phyloP scores from a whole-genome alignment of 2,329 filamentous ascomycete genomes.

The Cryoendolithus antarcticus region DNA sequence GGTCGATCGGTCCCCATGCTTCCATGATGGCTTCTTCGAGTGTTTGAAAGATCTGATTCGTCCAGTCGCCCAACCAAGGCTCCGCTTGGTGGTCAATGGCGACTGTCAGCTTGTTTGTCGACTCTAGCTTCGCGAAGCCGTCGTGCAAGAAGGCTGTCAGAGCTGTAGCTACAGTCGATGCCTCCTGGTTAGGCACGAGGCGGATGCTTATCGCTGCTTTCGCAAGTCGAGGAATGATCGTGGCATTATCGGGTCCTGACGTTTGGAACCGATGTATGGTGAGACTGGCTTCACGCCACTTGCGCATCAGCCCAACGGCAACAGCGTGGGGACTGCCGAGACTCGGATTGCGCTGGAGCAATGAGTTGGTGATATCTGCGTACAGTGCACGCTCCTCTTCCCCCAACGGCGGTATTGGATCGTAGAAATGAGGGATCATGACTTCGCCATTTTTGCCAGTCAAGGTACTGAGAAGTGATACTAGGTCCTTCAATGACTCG shows the following conservation, averaged over 20 bases:
- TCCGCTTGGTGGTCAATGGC: conserved; percentile 88
- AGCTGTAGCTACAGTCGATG: conserved; percentile 58
- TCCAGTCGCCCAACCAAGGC: conserved; percentile 87
- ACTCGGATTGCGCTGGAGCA: conserved; percentile 59
- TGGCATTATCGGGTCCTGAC: conserved; percentile 76
- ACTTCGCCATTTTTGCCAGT: conserved; percentile 72
- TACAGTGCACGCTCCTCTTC: conserved; percentile 68
- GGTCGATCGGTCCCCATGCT: conserved; percentile 58
- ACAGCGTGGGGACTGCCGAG: conserved; percentile 55
- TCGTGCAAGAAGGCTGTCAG: conserved; percentile 55
- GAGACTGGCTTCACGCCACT: conserved; percentile 89
- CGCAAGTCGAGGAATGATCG: conserved; percentile 80
- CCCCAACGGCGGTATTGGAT: conserved; percentile 64
- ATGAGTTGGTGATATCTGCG: conserved; percentile 65
- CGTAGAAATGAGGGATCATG: conserved; percentile 79
- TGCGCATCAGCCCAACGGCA: conserved; percentile 74
- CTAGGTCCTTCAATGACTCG: conserved; percentile 84
- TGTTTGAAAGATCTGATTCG: conserved; percentile 80
- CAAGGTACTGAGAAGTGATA: conserved; percentile 66
- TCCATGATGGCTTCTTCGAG: conserved; percentile 74
- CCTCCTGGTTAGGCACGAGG: conserved; percentile 84
- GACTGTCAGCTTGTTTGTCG: conserved; percentile 68
- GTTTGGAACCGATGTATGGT: conserved; percentile 91
- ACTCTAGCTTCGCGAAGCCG: conserved; percentile 63
- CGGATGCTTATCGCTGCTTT: conserved; percentile 81